Evolutionary conservation across 345 rosid species (phyloP).

Genomic region (Moringa oleifera): DNA sequence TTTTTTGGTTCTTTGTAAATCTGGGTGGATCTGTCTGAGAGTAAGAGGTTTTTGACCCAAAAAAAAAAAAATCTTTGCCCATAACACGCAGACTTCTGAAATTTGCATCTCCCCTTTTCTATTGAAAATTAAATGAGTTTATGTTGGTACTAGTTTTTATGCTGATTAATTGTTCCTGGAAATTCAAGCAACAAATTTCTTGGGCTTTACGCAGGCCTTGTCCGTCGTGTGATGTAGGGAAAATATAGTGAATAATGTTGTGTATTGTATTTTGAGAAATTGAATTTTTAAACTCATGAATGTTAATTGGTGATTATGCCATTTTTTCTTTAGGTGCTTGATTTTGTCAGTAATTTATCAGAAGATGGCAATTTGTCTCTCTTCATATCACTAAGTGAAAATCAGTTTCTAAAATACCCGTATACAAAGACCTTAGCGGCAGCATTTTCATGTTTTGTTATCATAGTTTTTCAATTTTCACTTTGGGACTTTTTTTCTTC

Average conservation of each 20-base stretch:
- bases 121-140: background rate
- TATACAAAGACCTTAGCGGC: too few species aligned
- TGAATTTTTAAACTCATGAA: too few species aligned
- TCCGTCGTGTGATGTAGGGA: background rate
- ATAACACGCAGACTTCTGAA: background rate
- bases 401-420: too few species aligned
- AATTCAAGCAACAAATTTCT: conserved; percentile 13
- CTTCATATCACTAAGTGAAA: too few species aligned
- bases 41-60: too few species aligned
- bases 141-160: background rate
- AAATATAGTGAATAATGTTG: background rate
- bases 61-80: too few species aligned
- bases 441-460: background rate
- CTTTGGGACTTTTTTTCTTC: background rate
- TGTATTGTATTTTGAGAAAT: background rate
- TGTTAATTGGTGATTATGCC: background rate
- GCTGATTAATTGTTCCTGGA: conserved; percentile 8
- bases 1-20: conserved; percentile 7
- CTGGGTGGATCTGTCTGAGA: background rate
- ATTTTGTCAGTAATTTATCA: too few species aligned
- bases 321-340: background rate
- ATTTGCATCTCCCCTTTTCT: background rate
- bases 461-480: background rate
- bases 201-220: background rate
- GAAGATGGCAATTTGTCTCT: too few species aligned